A percentile compares a stretch with the other conserved stretches of the same genome.
Evolutionary conservation across 768 basidiomycete genomes (phyloP).

Genomic region (Pisolithus orientalis): DNA sequence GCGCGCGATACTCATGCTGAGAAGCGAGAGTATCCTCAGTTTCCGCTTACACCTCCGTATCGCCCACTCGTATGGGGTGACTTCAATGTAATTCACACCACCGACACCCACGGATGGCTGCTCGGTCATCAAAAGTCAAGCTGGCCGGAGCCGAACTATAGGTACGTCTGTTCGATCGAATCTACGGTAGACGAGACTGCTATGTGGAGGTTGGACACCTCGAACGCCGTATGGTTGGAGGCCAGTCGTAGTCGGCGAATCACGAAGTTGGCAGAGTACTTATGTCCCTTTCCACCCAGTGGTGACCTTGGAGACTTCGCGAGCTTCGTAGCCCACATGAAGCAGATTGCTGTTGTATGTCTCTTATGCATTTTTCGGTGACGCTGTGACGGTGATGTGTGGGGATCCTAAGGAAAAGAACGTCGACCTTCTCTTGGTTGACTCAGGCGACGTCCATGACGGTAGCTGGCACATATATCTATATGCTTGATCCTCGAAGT

Average conservation of each 20-base stretch:
- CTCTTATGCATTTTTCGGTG: neutral
- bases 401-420: conserved; percentile 44
- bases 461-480: conserved; percentile 27
- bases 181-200: neutral
- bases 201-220: neutral
- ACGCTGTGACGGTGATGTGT: neutral
- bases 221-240: neutral
- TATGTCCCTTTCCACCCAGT: conserved; percentile 15
- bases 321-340: conserved; percentile 83
- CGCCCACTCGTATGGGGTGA: conserved; percentile 80
- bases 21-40: conserved; percentile 35
- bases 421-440: conserved; percentile 79
- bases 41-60: conserved; percentile 49
- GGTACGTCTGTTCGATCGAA: conserved; percentile 25
- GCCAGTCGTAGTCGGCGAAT: neutral
- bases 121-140: conserved; percentile 75
- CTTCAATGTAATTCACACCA: conserved; percentile 82
- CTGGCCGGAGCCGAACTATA: conserved; percentile 74
- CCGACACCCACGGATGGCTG: conserved; percentile 79
- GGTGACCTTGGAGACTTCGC: conserved; percentile 78
- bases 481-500: neutral
- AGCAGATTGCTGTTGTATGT: conserved; percentile 56
- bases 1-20: conserved; percentile 25
- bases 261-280: neutral
- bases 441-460: conserved; percentile 76